Base-by-base conservation (phyloP, 495 filamentous ascomycete species). In the Talaromyces nanjingensis region DNA sequence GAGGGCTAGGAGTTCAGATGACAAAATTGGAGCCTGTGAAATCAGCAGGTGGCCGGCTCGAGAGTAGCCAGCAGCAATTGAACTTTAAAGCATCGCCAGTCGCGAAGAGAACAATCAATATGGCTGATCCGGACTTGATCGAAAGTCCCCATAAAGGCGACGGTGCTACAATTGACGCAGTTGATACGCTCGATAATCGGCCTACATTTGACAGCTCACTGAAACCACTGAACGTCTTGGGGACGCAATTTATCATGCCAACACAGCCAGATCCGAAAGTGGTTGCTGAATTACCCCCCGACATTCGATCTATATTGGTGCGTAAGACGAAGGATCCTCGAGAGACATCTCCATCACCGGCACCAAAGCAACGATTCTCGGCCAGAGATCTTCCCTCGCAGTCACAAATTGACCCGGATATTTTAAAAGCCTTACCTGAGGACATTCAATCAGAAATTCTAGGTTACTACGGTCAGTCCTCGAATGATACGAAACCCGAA, bases 1-100 rank as follows among this genome's bases (percentile, higher is more conserved):
- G 94, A 68, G 94, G 94, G 11, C 76, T 98, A 27, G 96, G 93
- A 0, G 80, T 98, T 2, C 92, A 96, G 70, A 88, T 97, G 86
- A 92, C 90, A 20, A 96, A 91, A 74, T 81, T 98, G 6, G 92
- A 98, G 64, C 87, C 87, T 9, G 73, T 92, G 56, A 94, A 90
- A 68, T 56, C 81, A 37, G 70, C 69, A 4, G 60, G 68, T 7
- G 67, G 60, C 6, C 74, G 65, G 7, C 73, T 76, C 7, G 83
- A 87, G 49, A 83, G 86, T 62, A 87, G 84, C 70, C 89, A 93
- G 69, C 82, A 77, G 61, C 84, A 81, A 60, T 74, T 91, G 24
- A 81, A 81, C 37, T 88, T 88, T 70, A 83, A 82, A 60, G 68
- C 65, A 64, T 76, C 78, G 18, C 76, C 78, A 1, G 70, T 59